Evolutionary conservation across 768 basidiomycete species (phyloP).

Genomic region (Rhizopogon vinicolor): DNA sequence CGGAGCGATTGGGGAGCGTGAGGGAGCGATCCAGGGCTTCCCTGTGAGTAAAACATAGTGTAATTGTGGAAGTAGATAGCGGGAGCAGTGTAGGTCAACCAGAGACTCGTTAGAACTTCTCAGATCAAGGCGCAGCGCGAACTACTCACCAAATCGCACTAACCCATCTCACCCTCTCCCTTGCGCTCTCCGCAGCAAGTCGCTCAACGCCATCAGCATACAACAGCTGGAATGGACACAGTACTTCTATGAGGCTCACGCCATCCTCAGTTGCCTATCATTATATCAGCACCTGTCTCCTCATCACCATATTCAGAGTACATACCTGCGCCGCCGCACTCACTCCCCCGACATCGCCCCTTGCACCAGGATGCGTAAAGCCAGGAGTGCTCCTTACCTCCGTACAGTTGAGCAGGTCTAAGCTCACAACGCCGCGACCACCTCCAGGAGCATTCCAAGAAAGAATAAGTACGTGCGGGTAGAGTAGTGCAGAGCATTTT

Average conservation of each 20-base stretch:
- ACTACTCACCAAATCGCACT: constrained; percentile 75
- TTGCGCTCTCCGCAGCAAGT: constrained; percentile 81
- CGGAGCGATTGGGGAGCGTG: constrained; percentile 42
- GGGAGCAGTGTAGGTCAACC: background rate
- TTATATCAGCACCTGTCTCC: constrained; percentile 18
- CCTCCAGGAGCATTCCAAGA: constrained; percentile 86
- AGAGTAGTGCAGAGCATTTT: constrained; percentile 77
- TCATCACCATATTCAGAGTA: background rate
- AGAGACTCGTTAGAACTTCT: background rate
- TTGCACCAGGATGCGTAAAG: constrained; percentile 73
- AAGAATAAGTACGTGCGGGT: constrained; percentile 78
- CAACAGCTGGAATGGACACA: constrained; percentile 89
- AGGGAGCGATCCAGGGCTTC: constrained; percentile 70
- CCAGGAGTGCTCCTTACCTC: constrained; percentile 82
- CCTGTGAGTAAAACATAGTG: constrained; percentile 37
- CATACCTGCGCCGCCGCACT: constrained; percentile 63
- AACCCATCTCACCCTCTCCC: constrained; percentile 89
- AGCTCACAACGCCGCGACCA: constrained; percentile 77
- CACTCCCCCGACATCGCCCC: constrained; percentile 82
- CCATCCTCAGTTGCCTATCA: constrained; percentile 21
- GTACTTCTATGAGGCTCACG: constrained; percentile 51
- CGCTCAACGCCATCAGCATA: constrained; percentile 90
- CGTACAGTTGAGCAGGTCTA: constrained; percentile 83
- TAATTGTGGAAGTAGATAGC: background rate
- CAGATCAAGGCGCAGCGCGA: background rate